Conservation (phyloP, 2,329 filamentous ascomycete genomes). For the Dothistroma pini region DNA sequence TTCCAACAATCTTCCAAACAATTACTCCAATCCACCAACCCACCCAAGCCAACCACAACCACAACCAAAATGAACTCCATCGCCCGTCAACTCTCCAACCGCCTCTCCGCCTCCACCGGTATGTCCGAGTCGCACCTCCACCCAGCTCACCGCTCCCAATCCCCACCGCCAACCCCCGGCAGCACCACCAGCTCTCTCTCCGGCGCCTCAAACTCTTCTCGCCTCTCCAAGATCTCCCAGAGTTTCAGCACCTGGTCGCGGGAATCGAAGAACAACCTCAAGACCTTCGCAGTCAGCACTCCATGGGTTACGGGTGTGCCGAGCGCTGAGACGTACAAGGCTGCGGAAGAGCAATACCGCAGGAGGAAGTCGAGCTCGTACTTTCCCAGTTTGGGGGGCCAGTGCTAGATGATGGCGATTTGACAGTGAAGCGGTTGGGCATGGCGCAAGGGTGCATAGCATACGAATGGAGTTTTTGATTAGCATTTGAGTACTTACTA, state of each 20-base stretch:
- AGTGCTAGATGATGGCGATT: neutral
- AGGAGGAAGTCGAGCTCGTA: slow-evolving; percentile 1
- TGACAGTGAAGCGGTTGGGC: neutral
- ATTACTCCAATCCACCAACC: neutral
- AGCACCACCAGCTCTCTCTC: neutral
- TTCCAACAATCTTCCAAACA: neutral
- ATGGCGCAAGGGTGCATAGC: neutral
- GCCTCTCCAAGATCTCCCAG: neutral
- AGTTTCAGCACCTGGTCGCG: neutral
- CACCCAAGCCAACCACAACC: neutral
- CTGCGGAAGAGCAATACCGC: neutral
- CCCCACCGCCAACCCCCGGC: neutral
- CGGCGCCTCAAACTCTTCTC: neutral
- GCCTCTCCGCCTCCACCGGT: neutral
- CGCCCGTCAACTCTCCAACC: neutral
- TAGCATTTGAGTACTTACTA: neutral
- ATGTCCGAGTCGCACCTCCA: neutral
- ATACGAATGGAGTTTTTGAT: neutral
- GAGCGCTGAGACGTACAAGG: neutral
- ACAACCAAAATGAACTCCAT: neutral
- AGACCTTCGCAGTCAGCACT: neutral
- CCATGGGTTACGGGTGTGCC: slow-evolving; percentile 1
- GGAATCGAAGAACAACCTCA: neutral
- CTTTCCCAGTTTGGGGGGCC: neutral
- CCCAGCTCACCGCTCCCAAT: neutral